phyloP scores from a whole-genome alignment of 2,329 filamentous ascomycete species.

The Neofusicoccum kwambonambiense region DNA sequence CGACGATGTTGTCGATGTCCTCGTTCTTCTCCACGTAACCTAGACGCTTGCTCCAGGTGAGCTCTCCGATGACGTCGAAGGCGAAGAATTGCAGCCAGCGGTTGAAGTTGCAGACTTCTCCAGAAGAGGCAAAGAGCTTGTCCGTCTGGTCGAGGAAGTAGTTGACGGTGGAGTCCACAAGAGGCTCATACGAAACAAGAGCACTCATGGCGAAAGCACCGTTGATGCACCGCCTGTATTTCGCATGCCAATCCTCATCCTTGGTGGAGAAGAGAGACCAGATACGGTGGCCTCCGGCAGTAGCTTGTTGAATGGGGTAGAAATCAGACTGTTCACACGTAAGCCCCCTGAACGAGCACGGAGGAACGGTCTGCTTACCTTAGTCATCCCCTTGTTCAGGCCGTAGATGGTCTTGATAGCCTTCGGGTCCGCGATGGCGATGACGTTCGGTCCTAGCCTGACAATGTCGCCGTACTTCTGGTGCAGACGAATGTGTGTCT shows the following conservation, averaged over 20 bases:
- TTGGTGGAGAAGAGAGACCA: conserved; percentile 75
- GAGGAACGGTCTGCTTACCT: conserved; percentile 51
- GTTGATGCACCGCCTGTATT: conserved; percentile 73
- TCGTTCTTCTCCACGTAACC: conserved; percentile 73
- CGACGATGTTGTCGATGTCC: conserved; percentile 73
- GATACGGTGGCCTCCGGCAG: conserved; percentile 65
- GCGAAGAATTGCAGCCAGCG: conserved; percentile 78
- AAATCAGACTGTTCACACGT: conserved; percentile 64
- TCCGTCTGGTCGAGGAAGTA: conserved; percentile 61
- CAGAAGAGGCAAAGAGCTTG: conserved; percentile 41
- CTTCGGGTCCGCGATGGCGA: conserved; percentile 72
- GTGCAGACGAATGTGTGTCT: conserved; percentile 68
- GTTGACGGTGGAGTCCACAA: conserved; percentile 72
- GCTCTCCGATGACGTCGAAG: conserved; percentile 76
- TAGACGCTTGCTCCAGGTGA: conserved; percentile 73
- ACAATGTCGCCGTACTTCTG: conserved; percentile 71
- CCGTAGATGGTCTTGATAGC: conserved; percentile 77
- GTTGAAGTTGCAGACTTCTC: conserved; percentile 60
- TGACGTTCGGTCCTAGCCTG: conserved; percentile 68
- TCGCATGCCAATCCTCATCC: conserved; percentile 72
- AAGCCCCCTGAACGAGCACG: neutral
- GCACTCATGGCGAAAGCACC: conserved; percentile 75
- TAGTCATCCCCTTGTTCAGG: conserved; percentile 75
- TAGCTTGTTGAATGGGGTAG: conserved; percentile 74
- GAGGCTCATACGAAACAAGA: conserved; percentile 75